Evolutionary conservation across 345 rosid species (phyloP).

Genomic region (Arabidopsis arenosa): DNA sequence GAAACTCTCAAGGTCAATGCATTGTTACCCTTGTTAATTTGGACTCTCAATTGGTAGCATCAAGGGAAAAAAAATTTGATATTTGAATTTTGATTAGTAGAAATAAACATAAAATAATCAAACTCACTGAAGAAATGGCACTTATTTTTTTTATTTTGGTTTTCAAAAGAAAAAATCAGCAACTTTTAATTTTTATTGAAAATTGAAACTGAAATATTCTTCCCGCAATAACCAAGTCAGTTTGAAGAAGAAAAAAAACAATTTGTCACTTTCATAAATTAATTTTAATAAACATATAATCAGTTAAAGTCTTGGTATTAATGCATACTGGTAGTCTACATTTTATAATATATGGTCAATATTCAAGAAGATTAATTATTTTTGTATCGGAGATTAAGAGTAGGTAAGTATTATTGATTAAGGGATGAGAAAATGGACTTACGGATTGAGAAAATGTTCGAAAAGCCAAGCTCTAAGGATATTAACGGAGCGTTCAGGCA

Average conservation of each 20-base stretch:
- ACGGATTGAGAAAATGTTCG: constrained; percentile 99
- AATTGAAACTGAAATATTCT: not conserved
- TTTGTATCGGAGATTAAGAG: constrained; percentile 9
- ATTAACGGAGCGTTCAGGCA: constrained; percentile 94
- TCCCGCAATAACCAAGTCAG: not conserved
- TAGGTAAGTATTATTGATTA: constrained; percentile 1
- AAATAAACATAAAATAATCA: not conserved
- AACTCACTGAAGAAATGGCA: not conserved
- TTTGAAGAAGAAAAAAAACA: not conserved
- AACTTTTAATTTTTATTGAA: not conserved
- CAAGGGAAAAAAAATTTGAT: not conserved
- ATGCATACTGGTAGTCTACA: constrained; percentile 12
- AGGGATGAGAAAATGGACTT: constrained; percentile 41
- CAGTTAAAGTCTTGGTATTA: not conserved
- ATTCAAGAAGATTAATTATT: not conserved
- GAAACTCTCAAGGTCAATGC: constrained; percentile 5
- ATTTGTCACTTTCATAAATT: not conserved
- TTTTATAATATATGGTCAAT: not conserved
- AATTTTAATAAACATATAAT: not conserved
- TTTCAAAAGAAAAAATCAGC: not conserved
- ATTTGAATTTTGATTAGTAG: not conserved
- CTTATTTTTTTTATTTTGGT: not conserved
- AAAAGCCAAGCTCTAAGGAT: constrained; percentile 98
- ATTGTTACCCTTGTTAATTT: constrained; percentile 7
- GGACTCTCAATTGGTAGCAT: not conserved